Base-by-base conservation (phyloP, 148 eudicot species). In the Hydrangea macrophylla region DNA sequence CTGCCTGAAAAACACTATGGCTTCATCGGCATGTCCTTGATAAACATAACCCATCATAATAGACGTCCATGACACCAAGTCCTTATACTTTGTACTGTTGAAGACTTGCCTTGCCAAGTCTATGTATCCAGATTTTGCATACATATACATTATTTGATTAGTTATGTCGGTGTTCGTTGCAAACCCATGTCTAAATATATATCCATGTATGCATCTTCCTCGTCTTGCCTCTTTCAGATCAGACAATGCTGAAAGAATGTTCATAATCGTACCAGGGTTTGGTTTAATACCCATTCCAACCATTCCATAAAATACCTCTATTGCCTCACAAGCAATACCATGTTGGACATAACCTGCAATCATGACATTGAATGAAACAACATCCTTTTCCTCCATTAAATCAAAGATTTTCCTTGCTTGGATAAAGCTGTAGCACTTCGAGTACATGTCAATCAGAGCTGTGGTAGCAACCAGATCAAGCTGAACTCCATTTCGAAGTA, bases 51-150 rank as follows among this genome's bases (percentile, higher is more conserved):
- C 73, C 68, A 71, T 75, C 78, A 75, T 75, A 59, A 75, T 42
- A 13, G 78, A 63, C 48, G 78, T 75, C 78, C 78, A 75, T 9
- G 78, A 62, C 3, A 69, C 74, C 42, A 61, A 24, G 51, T 75
- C 78, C 24, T 58, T 75, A 44, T 31, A 1, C 27, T 63, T 63
- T 56, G 70, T 63, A 30, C 25, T 5, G 24, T 75, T 56, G 39
- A 75, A 75, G 54, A 75, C 70, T 32, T 15, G 56, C 51, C 73
- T 44, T 12, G 73, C 59, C 40, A 20, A 45, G 39, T 54, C 55
- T 36, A 75, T 31, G 11, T 23, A 48, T 27, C 69, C 74, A 58
- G 70, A 75, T 57, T 64, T 75, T 25, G 73, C 65, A 55, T 75
- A 75, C 60, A 64, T 62, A 31, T 35, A 35, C 18, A 69, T 63